These are phyloP conservation scores for Cadophora malorum DNA, from an alignment of 2,329 filamentous ascomycete genomes.

Conservation along the genomic window DNA sequence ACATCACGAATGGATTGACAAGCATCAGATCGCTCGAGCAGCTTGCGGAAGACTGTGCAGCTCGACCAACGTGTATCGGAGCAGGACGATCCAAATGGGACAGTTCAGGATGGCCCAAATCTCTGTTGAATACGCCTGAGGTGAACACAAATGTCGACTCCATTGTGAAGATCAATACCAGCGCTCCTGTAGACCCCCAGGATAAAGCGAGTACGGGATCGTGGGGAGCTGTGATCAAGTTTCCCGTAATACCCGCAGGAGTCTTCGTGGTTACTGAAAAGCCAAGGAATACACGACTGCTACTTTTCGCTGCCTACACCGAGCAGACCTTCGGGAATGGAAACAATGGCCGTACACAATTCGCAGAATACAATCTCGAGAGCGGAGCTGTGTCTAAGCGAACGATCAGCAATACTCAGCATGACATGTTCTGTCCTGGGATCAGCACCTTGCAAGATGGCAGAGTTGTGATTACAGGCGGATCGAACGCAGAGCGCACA, in stretches of 20 bases:
- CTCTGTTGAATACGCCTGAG: background rate
- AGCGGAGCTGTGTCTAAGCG: conserved; percentile 39
- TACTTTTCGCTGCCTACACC: conserved; percentile 30
- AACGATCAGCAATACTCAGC: conserved; percentile 50
- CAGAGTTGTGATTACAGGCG: conserved; percentile 2
- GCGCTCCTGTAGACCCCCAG: background rate
- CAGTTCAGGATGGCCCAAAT: background rate
- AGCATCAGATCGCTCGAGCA: conserved; percentile 4
- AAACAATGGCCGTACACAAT: conserved; percentile 43
- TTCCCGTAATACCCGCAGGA: conserved; percentile 33
- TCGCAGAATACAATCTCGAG: conserved; percentile 44
- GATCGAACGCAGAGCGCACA: background rate
- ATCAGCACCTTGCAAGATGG: conserved; percentile 3
- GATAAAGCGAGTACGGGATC: conserved; percentile 18
- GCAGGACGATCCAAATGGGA: background rate
- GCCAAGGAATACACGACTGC: conserved; percentile 27
- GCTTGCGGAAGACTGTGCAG: background rate
- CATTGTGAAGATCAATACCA: background rate
- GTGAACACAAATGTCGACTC: background rate
- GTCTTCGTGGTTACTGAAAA: conserved; percentile 27
- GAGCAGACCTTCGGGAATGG: conserved; percentile 20
- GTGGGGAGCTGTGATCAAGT: conserved; percentile 33
- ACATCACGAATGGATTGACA: background rate
- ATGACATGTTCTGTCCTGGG: conserved; percentile 43
- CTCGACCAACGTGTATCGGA: conserved; percentile 1